Evolutionary conservation across 2,329 filamentous ascomycete species (phyloP).

Genomic region (Metarhizium humberi): DNA sequence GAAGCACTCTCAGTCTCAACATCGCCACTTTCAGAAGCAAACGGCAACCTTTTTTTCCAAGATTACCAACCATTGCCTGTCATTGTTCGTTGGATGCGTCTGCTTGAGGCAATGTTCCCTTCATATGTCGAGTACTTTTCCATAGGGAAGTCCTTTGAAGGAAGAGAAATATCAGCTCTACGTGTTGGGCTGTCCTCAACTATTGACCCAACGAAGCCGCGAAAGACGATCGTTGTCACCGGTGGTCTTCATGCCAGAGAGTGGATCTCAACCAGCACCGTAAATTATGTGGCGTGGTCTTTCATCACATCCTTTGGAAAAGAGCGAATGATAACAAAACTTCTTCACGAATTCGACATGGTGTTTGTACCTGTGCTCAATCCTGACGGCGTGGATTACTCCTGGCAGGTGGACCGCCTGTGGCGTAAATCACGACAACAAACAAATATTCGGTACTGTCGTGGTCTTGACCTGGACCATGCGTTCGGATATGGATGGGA

Average conservation of each 20-base stretch:
- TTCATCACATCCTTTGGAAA: constrained; percentile 78
- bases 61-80: constrained; percentile 83
- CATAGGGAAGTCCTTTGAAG: constrained; percentile 81
- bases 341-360: constrained; percentile 79
- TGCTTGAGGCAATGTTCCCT: constrained; percentile 84
- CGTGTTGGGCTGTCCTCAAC: constrained; percentile 55
- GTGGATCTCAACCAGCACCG: constrained; percentile 90
- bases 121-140: constrained; percentile 63
- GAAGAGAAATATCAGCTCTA: constrained; percentile 74
- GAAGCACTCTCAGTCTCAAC: constrained; percentile 19
- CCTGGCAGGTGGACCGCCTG: constrained; percentile 81
- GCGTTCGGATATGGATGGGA: constrained; percentile 83
- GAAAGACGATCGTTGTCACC: constrained; percentile 72
- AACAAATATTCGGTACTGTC: constrained; percentile 74
- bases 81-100: constrained; percentile 82
- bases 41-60: constrained; percentile 78
- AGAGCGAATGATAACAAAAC: constrained; percentile 57
- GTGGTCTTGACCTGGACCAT: constrained; percentile 81
- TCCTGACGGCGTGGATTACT: constrained; percentile 89
- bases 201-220: constrained; percentile 33
- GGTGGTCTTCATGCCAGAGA: constrained; percentile 90
- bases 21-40: constrained; percentile 21
- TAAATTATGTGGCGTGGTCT: constrained; percentile 83
- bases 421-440: constrained; percentile 93
- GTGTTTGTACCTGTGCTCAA: constrained; percentile 84